Evolutionary conservation across 768 basidiomycete species (phyloP).

Genomic region (Russula griseocarnosa): DNA sequence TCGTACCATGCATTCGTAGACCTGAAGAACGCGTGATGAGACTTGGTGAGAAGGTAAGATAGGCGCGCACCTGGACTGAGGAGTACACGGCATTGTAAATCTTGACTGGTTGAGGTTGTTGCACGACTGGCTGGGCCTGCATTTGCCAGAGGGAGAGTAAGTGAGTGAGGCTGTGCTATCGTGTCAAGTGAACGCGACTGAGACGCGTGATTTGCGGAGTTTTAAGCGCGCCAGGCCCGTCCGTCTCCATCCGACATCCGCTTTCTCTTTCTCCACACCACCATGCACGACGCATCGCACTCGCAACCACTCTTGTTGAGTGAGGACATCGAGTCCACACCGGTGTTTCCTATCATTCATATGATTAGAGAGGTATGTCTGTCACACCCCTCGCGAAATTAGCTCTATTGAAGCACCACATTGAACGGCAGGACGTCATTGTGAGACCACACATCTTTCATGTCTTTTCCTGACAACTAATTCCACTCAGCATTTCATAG

Average conservation of each 20-base stretch:
- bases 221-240: conserved; percentile 15
- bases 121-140: conserved; percentile 21
- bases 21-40: conserved; percentile 44
- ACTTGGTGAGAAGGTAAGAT: conserved; percentile 2
- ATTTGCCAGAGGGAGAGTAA: conserved; percentile 7
- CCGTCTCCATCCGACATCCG: neutral
- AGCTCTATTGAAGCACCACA: neutral
- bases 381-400: neutral
- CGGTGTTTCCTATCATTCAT: conserved; percentile 79
- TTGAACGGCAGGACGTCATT: conserved; percentile 16
- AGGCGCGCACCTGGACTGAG: conserved; percentile 65
- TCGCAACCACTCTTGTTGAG: conserved; percentile 43
- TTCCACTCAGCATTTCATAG: conserved; percentile 58
- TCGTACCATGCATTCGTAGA: conserved; percentile 97
- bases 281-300: conserved; percentile 15
- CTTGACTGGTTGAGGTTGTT: conserved; percentile 54
- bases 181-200: conserved; percentile 4
- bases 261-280: neutral
- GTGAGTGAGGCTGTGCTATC: neutral
- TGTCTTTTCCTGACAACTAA: conserved; percentile 4
- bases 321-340: conserved; percentile 53
- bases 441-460: conserved; percentile 3
- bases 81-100: conserved; percentile 94
- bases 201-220: conserved; percentile 28
- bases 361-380: conserved; percentile 60